Conservation (phyloP, 257 asterid species). For the Ophiorrhiza pumila region DNA sequence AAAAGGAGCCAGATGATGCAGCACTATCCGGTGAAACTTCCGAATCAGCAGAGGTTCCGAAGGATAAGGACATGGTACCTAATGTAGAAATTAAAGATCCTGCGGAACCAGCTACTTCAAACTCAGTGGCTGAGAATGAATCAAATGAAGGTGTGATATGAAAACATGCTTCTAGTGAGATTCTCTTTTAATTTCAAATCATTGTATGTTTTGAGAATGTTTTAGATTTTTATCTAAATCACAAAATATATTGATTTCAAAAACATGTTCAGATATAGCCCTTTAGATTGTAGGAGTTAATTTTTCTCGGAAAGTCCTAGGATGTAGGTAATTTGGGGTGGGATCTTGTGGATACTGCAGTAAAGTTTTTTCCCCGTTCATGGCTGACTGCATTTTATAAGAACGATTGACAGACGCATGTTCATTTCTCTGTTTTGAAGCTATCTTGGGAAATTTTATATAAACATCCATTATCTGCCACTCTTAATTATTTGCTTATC, state of each 20-base stretch:
- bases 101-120: conserved; percentile 33
- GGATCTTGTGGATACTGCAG: not conserved
- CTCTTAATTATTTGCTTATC: conserved; percentile 1
- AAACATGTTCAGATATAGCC: not conserved
- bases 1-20: conserved; percentile 52
- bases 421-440: not conserved
- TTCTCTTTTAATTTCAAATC: not conserved
- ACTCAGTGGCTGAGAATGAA: conserved; percentile 37
- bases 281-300: not conserved
- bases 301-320: not conserved
- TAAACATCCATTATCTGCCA: not conserved
- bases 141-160: conserved; percentile 41
- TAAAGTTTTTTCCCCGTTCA: no score
- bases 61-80: conserved; percentile 48
- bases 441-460: not conserved
- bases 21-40: conserved; percentile 33
- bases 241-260: not conserved
- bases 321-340: not conserved
- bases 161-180: not conserved
- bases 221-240: not conserved
- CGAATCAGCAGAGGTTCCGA: conserved; percentile 39
- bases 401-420: not conserved
- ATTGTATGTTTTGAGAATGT: not conserved
- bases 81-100: conserved; percentile 45
- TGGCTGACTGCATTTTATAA: not conserved